phyloP scores from a whole-genome alignment of 2,329 filamentous ascomycete species.

The Fusarium sp. region DNA sequence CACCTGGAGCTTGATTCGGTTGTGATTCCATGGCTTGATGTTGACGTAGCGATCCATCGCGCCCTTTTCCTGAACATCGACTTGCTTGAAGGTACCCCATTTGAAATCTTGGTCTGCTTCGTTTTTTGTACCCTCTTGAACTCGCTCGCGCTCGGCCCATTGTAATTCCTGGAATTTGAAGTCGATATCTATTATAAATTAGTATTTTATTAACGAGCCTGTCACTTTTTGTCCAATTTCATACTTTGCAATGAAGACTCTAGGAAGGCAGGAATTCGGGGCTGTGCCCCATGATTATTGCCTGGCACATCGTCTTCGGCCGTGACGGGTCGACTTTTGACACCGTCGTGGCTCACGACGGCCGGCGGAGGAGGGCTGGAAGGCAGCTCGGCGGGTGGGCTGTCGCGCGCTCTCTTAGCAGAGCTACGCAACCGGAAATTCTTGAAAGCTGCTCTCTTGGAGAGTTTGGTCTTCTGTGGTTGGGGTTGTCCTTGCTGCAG shows the following conservation, averaged over 20 bases:
- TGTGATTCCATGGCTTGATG: slow-evolving; percentile 89
- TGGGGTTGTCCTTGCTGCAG: slow-evolving; percentile 27
- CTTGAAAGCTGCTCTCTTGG: slow-evolving; percentile 56
- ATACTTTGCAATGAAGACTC: slow-evolving; percentile 52
- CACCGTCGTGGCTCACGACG: slow-evolving; percentile 53
- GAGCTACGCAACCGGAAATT: slow-evolving; percentile 58
- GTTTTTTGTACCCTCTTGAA: slow-evolving; percentile 55
- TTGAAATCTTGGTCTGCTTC: slow-evolving; percentile 47
- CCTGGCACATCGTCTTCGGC: slow-evolving; percentile 32
- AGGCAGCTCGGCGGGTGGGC: slow-evolving; percentile 52
- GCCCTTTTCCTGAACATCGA: slow-evolving; percentile 45
- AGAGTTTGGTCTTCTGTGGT: slow-evolving; percentile 41
- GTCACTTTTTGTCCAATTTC: slow-evolving; percentile 9
- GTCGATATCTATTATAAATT: slow-evolving; percentile 56
- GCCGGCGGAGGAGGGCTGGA: slow-evolving; percentile 48
- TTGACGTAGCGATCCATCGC: slow-evolving; percentile 85
- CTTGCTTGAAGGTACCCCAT: slow-evolving; percentile 53
- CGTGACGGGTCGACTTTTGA: slow-evolving; percentile 42
- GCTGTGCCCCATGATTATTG: slow-evolving; percentile 24
- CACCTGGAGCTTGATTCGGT: slow-evolving; percentile 83
- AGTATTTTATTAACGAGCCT: slow-evolving; percentile 7
- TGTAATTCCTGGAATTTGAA: slow-evolving; percentile 64
- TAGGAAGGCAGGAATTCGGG: slow-evolving; percentile 54
- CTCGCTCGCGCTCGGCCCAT: slow-evolving; percentile 64
- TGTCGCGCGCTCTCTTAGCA: slow-evolving; percentile 58